Evolutionary conservation across 2,329 filamentous ascomycete species (phyloP).

Genomic region (Colletotrichum filicis): DNA sequence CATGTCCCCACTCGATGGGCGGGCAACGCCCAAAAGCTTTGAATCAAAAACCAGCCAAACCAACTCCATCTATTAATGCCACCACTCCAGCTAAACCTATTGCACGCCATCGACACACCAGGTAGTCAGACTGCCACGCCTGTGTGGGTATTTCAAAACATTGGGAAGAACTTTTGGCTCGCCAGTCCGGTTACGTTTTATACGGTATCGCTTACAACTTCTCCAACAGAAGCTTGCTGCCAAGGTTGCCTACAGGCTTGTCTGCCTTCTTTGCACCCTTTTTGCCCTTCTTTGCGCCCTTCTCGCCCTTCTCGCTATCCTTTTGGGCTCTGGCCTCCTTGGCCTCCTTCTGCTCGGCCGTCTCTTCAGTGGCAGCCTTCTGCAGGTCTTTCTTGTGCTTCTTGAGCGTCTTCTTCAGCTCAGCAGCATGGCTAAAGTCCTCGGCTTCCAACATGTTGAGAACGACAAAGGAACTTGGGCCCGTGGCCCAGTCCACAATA

Average conservation of each 20-base stretch:
- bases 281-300: conserved; percentile 54
- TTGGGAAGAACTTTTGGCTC: conserved; percentile 27
- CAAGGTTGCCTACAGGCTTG: conserved; percentile 67
- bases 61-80: conserved; percentile 24
- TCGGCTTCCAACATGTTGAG: conserved; percentile 82
- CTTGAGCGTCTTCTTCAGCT: conserved; percentile 76
- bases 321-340: conserved; percentile 60
- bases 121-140: conserved; percentile 8
- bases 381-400: conserved; percentile 78
- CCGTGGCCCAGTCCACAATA: conserved; percentile 85
- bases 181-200: conserved; percentile 18
- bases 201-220: conserved; percentile 53
- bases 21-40: neutral
- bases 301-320: conserved; percentile 49
- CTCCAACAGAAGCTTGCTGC: conserved; percentile 69
- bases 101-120: conserved; percentile 25
- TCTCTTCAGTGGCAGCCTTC: conserved; percentile 72
- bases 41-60: conserved; percentile 8
- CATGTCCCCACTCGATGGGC: neutral
- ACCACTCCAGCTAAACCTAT: conserved; percentile 16
- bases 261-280: conserved; percentile 55
- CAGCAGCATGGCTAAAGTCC: conserved; percentile 73
- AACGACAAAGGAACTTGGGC: conserved; percentile 87
- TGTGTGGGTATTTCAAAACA: conserved; percentile 31
- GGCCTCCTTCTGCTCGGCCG: conserved; percentile 61